Evolutionary conservation across 768 basidiomycete genomes (phyloP), one percentile per base, ranked within the genome.

Genomic region (Tricholoma hemisulphureum): DNA sequence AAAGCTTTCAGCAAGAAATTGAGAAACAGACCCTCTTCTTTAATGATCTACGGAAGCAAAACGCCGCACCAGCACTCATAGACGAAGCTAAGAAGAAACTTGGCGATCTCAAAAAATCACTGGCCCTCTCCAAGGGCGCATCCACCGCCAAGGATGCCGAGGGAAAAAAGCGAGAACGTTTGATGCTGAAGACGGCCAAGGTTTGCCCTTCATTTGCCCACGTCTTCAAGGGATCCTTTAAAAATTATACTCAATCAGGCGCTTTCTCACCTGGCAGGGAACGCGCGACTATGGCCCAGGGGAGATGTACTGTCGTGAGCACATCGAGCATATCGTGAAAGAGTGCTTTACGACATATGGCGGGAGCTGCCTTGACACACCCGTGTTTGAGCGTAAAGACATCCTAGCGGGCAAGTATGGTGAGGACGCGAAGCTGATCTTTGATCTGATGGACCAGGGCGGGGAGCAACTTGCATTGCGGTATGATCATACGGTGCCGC

Each of bases 301-400:
- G 14, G 95, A 98, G 69, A 96, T 95, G 84, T 86, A 89, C 71
- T 88, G 96, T 63, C 88, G 96, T 48, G 88, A 91, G 62, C 86
- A 90, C 74, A 88, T 98, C 66, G 95, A 98, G 69, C 81, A 83
- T 41, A 91, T 87, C 55, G 88, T 99, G 66, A 91, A 91, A 69
- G 86, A 89, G 2, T 85, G 86, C 57, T 99, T 98, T 73, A 85
- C 91, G 46, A 83, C 86, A 6, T 96, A 89, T 67, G 97, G 97
- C 11, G 97, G 88, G 6, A 82, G 85, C 53, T 93, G 91, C 60
- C 91, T 99, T 55, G 97, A 99, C 73, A 99, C 97, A 2, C 97
- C 97, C 53, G 95, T 98, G 6, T 98, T 99, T 65, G 97, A 98
- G 75, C 87, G 96, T 59, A 95, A 95, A 72, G 97, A 99, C 69